phyloP scores from a whole-genome alignment of 345 rosid genomes.

The Boechera stricta region DNA sequence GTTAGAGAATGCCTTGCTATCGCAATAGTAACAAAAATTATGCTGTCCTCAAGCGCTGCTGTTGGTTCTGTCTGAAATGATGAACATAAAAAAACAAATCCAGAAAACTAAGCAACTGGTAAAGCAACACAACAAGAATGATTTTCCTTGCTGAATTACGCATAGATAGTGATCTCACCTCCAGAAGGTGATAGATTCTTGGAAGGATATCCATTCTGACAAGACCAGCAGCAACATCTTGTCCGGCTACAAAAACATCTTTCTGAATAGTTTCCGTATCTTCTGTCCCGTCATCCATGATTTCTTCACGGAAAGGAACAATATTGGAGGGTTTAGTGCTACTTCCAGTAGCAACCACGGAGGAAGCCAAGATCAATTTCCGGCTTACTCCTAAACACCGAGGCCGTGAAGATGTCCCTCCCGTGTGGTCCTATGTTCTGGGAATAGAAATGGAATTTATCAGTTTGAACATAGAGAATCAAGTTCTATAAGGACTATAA shows the following conservation, averaged over 20 bases:
- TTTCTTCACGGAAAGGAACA: conserved; percentile 53
- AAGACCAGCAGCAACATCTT: conserved; percentile 92
- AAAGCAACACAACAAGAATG: conserved; percentile 17
- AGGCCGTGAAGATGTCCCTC: conserved; percentile 63
- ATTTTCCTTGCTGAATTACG: conserved; percentile 19
- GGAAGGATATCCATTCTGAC: conserved; percentile 89
- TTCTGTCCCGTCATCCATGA: conserved; percentile 60
- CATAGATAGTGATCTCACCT: conserved; percentile 56
- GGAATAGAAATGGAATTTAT: conserved; percentile 29
- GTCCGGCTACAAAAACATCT: conserved; percentile 81
- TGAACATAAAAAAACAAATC: conserved; percentile 4
- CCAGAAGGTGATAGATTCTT: conserved; percentile 71
- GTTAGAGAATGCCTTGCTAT: conserved; percentile 92
- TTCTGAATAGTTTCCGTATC: conserved; percentile 78
- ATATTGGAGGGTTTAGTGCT: conserved; percentile 86
- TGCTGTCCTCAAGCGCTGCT: conserved; percentile 61
- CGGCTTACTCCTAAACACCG: conserved; percentile 86
- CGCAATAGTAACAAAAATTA: conserved; percentile 66
- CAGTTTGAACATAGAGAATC: conserved; percentile 20
- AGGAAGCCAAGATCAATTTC: conserved; percentile 78
- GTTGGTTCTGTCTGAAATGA: conserved; percentile 65
- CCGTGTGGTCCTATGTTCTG: conserved; percentile 60
- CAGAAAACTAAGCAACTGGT: conserved; percentile 27
- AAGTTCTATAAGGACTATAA: conserved; percentile 14
- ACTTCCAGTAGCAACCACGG: conserved; percentile 90